Evolutionary conservation across 805 yeast genomes (phyloP).

Genomic region (Metschnikowia cubensis): DNA sequence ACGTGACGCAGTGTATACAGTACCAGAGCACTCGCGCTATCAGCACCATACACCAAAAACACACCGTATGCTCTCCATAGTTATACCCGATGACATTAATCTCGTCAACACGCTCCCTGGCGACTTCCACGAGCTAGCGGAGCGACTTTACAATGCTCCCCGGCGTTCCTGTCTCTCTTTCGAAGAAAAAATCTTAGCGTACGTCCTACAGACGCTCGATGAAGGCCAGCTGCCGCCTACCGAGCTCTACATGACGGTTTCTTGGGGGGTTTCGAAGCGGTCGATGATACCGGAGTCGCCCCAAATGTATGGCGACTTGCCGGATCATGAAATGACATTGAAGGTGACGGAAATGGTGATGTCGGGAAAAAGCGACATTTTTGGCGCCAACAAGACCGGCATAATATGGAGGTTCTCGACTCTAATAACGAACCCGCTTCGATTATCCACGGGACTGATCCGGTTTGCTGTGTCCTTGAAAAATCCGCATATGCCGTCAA

Average conservation of each 20-base stretch:
- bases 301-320: too few relatives aligned
- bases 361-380: conserved; percentile 4
- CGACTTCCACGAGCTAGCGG: background rate
- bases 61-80: conserved; percentile 7
- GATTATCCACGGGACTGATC: conserved; percentile 5
- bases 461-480: conserved; percentile 5
- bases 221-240: conserved; percentile 2
- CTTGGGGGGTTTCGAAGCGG: background rate
- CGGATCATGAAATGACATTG: background rate
- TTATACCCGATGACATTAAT: conserved; percentile 11
- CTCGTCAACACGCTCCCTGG: background rate
- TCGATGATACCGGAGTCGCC: background rate
- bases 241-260: conserved; percentile 5
- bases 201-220: conserved; percentile 18
- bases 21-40: background rate
- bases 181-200: conserved; percentile 30
- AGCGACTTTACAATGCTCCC: background rate
- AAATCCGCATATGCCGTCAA: conserved; percentile 3
- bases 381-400: conserved; percentile 2
- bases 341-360: conserved; percentile 3
- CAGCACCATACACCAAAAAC: background rate
- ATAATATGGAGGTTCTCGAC: conserved; percentile 28
- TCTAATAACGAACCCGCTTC: conserved; percentile 14
- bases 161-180: conserved; percentile 20
- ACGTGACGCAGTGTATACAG: background rate